Evolutionary conservation across 495 filamentous ascomycete species (phyloP), one percentile per base, ranked within the genome.

Genomic region (Hyphodiscus hymeniophilus): DNA sequence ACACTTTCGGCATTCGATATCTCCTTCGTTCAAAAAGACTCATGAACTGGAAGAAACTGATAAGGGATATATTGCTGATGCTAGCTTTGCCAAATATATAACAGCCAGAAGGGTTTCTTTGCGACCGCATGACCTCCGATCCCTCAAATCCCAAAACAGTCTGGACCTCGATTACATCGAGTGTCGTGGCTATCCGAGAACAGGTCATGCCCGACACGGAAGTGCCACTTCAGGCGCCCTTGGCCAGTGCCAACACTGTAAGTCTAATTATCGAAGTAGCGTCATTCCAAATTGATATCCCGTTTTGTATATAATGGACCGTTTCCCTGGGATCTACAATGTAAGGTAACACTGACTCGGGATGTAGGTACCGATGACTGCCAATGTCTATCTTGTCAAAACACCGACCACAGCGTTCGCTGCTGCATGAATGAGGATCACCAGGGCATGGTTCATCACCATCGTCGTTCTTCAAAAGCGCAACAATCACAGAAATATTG

Each of bases 1-100:
- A 55, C 61, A 42, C 62, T 61, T 6, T 62, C 58, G 49, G 55
- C 61, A 11, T 62, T 63, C 47, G 56, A 55, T 21, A 50, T 56
- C 30, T 47, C 52, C 10, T 67, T 57, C 41, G 39, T 43, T 16
- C 21, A 24, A 17, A 15, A 23, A 28, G 35, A 50, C 28, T n/a
- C 12, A 1, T 38, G 42, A 48, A 28, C 23, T 47, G 47, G n/a
- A 55, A 45, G 57, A 62, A 32, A 56, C 56, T 30, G 54, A 51
- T 13, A 52, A 54, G 21, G 58, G 49, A 8, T 48, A 53, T 23
- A 39, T 31, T 17, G 56, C 47, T 26, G 39, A 50, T 48, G 52
- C 48, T 42, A 57, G 48, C 42, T 42, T 34, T 8, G 55, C 55
- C 13, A 51, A 58, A 22, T 12, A 3, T 15, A 17, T 17, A 3